Conservation (phyloP, 2,329 filamentous ascomycete species). For the Cladophialophora psammophila region DNA sequence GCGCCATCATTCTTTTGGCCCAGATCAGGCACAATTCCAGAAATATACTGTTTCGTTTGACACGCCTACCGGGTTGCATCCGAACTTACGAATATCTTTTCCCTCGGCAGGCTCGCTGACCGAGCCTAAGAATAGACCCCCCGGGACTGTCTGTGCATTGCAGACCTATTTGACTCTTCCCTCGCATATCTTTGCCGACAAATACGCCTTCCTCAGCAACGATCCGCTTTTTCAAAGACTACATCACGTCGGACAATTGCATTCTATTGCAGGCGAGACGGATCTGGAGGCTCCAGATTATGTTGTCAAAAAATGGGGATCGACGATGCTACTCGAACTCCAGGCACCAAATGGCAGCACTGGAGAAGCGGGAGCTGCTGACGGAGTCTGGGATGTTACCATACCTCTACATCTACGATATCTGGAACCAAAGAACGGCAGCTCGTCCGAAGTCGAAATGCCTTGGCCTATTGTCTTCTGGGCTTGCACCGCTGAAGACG, state of each 20-base stretch:
- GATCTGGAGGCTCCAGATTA: conserved; percentile 93
- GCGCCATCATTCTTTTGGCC: conserved; percentile 70
- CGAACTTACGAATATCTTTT: conserved; percentile 74
- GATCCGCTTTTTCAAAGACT: conserved; percentile 75
- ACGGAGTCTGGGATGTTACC: conserved; percentile 46
- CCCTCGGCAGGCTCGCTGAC: conserved; percentile 59
- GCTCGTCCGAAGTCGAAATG: conserved; percentile 60
- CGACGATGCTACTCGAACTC: conserved; percentile 76
- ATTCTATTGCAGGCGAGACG: conserved; percentile 74
- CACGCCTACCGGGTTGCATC: conserved; percentile 82
- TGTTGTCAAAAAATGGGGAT: conserved; percentile 78
- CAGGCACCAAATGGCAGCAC: conserved; percentile 57
- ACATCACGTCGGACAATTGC: conserved; percentile 76
- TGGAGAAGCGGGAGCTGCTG: conserved; percentile 10
- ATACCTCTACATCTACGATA: conserved; percentile 90
- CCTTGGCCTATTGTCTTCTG: conserved; percentile 89
- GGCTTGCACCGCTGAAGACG: conserved; percentile 72
- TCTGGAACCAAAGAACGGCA: conserved; percentile 61
- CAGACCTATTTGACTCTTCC: conserved; percentile 86
- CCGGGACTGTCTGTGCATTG: conserved; percentile 69
- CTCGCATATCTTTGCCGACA: conserved; percentile 81
- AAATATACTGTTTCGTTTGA: conserved; percentile 71
- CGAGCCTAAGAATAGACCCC: conserved; percentile 49
- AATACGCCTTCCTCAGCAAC: conserved; percentile 73
- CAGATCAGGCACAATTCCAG: conserved; percentile 46